A percentile compares a stretch with the other conserved stretches of the same genome.
phyloP scores from a whole-genome alignment of 2,329 filamentous ascomycete genomes.

The Alternaria longipes region DNA sequence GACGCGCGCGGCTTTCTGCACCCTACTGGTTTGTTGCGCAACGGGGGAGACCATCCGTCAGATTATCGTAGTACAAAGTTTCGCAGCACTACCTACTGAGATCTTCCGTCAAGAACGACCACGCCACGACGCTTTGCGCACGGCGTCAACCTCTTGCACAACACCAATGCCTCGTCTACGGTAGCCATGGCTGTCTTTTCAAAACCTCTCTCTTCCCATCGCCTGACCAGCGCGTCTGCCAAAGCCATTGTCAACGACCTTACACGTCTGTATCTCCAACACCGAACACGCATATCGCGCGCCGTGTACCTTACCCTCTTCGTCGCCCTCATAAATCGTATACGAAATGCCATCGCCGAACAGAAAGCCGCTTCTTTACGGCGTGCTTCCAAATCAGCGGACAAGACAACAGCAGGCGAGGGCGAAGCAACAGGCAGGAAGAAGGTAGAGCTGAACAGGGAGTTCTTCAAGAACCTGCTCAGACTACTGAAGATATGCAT shows the following conservation, averaged over 20 bases:
- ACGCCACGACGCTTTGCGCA: constrained; percentile 10
- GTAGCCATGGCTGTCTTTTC: constrained; percentile 54
- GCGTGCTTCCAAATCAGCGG: constrained; percentile 53
- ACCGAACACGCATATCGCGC: constrained; percentile 54
- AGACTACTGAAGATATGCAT: constrained; percentile 85
- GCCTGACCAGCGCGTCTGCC: constrained; percentile 44
- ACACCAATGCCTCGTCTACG: constrained; percentile 31
- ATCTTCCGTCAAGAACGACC: neutral
- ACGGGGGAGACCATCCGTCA: neutral
- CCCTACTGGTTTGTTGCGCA: neutral
- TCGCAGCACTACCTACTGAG: neutral
- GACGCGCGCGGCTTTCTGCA: constrained; percentile 5
- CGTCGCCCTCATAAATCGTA: constrained; percentile 69
- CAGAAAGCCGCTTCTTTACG: constrained; percentile 84
- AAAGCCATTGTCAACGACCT: constrained; percentile 51
- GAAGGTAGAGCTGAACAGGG: constrained; percentile 91
- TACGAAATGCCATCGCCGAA: constrained; percentile 89
- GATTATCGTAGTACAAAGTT: neutral
- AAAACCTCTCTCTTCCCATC: constrained; percentile 47
- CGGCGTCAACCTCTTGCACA: constrained; percentile 1
- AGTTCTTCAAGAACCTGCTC: constrained; percentile 81
- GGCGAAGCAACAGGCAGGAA: constrained; percentile 63
- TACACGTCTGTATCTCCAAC: constrained; percentile 49
- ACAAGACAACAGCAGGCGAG: constrained; percentile 53
- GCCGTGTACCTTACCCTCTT: constrained; percentile 55